Conservation (phyloP, 495 filamentous ascomycete species). For the Ascodesmis nigricans region DNA sequence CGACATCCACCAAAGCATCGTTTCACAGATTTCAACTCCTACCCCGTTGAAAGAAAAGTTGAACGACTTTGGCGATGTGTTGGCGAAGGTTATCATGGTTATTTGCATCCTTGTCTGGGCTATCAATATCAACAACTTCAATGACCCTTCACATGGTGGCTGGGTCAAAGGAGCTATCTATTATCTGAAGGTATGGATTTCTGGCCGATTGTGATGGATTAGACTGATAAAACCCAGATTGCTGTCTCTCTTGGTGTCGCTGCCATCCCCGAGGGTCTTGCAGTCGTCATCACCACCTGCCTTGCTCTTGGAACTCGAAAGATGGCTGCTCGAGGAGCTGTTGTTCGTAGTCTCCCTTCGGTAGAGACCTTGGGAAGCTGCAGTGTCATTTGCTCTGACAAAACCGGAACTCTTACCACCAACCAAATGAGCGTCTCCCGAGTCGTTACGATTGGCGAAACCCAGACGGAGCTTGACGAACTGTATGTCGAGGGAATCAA, state of each 20-base stretch:
- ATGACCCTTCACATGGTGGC: slow-evolving; percentile 72
- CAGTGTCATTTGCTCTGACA: slow-evolving; percentile 99
- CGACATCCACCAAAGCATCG: slow-evolving; percentile 97
- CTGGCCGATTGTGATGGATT: background rate
- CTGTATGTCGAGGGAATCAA: slow-evolving; percentile 84
- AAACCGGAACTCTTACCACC: slow-evolving; percentile 94
- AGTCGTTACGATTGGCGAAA: slow-evolving; percentile 55
- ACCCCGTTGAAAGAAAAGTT: slow-evolving; percentile 96
- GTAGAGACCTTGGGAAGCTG: slow-evolving; percentile 97
- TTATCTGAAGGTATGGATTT: slow-evolving; percentile 63
- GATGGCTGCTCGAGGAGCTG: slow-evolving; percentile 96
- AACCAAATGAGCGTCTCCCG: slow-evolving; percentile 99
- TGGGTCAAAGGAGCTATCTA: slow-evolving; percentile 98
- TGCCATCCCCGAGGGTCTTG: slow-evolving; percentile 90
- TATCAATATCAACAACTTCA: slow-evolving; percentile 95
- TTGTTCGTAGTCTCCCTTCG: slow-evolving; percentile 84
- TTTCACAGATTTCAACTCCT: slow-evolving; percentile 89
- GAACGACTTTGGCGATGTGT: slow-evolving; percentile 89
- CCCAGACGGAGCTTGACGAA: slow-evolving; percentile 59
- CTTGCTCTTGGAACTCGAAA: slow-evolving; percentile 85
- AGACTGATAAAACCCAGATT: slow-evolving; percentile 30
- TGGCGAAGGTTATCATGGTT: slow-evolving; percentile 93
- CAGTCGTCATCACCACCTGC: slow-evolving; percentile 95
- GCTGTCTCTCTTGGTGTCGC: slow-evolving; percentile 96
- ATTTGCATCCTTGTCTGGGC: slow-evolving; percentile 95